Evolutionary conservation across 306 rosid species (phyloP), one percentile per base, ranked within the genome.

Genomic region (Hippophae tibetana): DNA sequence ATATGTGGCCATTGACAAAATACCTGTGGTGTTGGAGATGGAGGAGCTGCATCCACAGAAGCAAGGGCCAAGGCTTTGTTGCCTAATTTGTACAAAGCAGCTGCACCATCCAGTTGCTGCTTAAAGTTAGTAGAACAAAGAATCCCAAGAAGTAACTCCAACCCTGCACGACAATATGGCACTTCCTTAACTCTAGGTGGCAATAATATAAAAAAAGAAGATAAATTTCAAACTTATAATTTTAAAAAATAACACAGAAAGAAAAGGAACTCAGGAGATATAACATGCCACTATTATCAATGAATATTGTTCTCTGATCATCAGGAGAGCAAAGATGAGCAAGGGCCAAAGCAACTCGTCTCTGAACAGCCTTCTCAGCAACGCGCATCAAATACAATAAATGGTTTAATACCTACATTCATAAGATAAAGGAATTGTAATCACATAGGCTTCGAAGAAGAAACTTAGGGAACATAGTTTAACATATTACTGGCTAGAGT

Each of bases 11-110:
- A 31, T 31, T 31, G 38, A 31, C 38, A 1, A 31, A 31, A 31
- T 31, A 31, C 99, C 99, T 92, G 96, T 43, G 88, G 99, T 45
- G 99, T 92, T 53, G 99, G 96, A 52, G 99, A 88, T 43, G 85
- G 99, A 53, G 99, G 99, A 46, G 97, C 89, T 57, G 95, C 97
- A 74, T 88, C 99, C 12, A 85, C 78, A 47, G 93, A 86, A 78
- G 96, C 85, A 64, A 88, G 81, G 53, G 82, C 63, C 47, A 40
- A 65, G 58, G 94, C 90, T 80, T 92, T 92, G 75, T 82, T 78
- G 62, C 95, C 95, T 79, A 92, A 73, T 77, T 88, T 92, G 79
- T 74, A 84, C 56, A 92, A 68, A 52, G 96, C 96, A 72, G 75
- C 80, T 10, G 99, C 99, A 66, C 95, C 97, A 72, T 92, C 99